Evolutionary conservation across 2,329 filamentous ascomycete species (phyloP).

Genomic region (Colletotrichum cereale): DNA sequence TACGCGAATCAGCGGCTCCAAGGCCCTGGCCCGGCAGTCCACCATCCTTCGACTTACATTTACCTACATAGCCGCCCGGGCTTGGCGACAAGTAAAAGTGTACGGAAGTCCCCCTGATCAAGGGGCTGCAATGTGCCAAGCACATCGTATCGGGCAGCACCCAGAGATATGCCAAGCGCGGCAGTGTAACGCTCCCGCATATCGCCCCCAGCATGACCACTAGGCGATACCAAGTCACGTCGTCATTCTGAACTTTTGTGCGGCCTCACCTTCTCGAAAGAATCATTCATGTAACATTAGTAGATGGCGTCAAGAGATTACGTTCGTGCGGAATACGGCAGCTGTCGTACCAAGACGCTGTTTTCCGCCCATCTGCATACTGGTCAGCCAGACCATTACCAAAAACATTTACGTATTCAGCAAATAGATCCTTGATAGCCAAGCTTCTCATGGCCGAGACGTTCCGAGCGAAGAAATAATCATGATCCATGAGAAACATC

Average conservation of each 20-base stretch:
- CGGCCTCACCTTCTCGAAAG: conserved; percentile 31
- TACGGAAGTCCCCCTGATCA: conserved; percentile 9
- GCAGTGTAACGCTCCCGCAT: conserved; percentile 33
- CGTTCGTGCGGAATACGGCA: conserved; percentile 29
- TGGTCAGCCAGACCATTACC: neutral
- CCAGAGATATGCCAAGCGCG: conserved; percentile 26
- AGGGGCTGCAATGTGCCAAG: conserved; percentile 5
- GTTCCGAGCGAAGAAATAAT: neutral
- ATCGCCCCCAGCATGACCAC: neutral
- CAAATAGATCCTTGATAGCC: neutral
- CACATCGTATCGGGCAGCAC: conserved; percentile 24
- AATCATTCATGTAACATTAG: conserved; percentile 4
- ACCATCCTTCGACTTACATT: conserved; percentile 31
- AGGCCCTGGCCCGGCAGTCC: conserved; percentile 35
- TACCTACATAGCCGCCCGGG: conserved; percentile 32
- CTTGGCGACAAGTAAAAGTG: conserved; percentile 32
- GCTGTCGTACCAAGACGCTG: conserved; percentile 9
- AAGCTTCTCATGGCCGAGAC: neutral
- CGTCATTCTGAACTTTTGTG: conserved; percentile 25
- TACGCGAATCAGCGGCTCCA: conserved; percentile 21
- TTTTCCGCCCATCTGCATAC: neutral
- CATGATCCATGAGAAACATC: neutral
- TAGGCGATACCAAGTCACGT: conserved; percentile 22
- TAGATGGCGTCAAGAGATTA: conserved; percentile 36
- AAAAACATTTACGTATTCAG: neutral